Evolutionary conservation across 2,329 filamentous ascomycete species (phyloP).

Genomic region (Fusarium tricinctum): DNA sequence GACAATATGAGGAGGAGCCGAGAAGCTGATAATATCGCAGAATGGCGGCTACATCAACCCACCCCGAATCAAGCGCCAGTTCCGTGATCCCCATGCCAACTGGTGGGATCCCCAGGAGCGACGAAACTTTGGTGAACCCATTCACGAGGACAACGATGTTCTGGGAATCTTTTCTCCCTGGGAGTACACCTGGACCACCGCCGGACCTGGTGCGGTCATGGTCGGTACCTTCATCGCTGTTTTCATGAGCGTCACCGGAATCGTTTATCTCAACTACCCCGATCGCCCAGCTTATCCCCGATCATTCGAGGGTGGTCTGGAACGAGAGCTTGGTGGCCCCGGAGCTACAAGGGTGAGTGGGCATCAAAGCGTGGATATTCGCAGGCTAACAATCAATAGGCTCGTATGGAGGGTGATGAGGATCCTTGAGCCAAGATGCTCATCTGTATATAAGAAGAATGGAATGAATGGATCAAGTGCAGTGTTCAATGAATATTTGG

Average conservation of each 20-base stretch:
- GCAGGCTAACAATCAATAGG: conserved; percentile 56
- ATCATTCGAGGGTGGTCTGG: conserved; percentile 79
- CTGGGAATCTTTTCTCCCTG: conserved; percentile 90
- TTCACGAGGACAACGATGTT: conserved; percentile 96
- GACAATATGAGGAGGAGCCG: conserved; percentile 15
- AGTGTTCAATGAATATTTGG: conserved; percentile 23
- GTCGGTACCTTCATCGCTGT: conserved; percentile 75
- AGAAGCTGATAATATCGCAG: conserved; percentile 60
- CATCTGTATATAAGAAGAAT: conserved; percentile 57
- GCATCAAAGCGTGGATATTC: not conserved
- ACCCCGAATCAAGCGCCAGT: conserved; percentile 84
- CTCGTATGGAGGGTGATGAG: conserved; percentile 68
- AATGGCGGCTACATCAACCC: conserved; percentile 90
- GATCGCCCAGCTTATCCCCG: conserved; percentile 78
- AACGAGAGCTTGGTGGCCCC: conserved; percentile 80
- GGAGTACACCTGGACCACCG: conserved; percentile 85
- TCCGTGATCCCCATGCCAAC: conserved; percentile 90
- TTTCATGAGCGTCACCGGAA: conserved; percentile 75
- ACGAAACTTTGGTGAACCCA: conserved; percentile 94
- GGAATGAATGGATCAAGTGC: conserved; percentile 40
- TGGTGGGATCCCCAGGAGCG: conserved; percentile 99
- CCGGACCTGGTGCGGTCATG: conserved; percentile 78
- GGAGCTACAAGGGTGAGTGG: conserved; percentile 74
- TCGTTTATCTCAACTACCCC: conserved; percentile 78
- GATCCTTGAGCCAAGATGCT: conserved; percentile 60